A percentile compares a stretch with the other conserved stretches of the same genome.
phyloP scores from a whole-genome alignment of 345 rosid genomes.

The Eucalyptus virginea region DNA sequence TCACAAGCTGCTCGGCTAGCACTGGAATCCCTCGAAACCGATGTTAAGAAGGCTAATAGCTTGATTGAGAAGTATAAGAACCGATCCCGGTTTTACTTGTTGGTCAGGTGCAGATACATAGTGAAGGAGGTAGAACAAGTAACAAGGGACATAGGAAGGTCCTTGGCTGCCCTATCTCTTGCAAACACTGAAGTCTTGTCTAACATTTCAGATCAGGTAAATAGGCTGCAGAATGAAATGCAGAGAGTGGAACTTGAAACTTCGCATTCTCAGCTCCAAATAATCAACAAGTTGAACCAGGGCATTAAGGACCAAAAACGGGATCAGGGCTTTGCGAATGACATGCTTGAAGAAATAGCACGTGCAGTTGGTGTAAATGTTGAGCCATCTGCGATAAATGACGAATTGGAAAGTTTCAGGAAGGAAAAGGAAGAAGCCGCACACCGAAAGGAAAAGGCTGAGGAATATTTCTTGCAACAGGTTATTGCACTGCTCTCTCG shows the following conservation, averaged over 20 bases:
- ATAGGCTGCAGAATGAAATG: conserved; percentile 60
- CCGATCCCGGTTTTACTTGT: conserved; percentile 44
- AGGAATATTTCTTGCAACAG: conserved; percentile 54
- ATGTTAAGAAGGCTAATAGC: conserved; percentile 47
- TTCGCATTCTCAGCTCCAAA: conserved; percentile 41
- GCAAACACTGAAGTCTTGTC: conserved; percentile 44
- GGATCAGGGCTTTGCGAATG: conserved; percentile 55
- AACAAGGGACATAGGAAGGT: conserved; percentile 53
- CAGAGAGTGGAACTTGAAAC: conserved; percentile 51
- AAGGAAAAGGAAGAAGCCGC: conserved; percentile 62
- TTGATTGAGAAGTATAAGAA: conserved; percentile 50
- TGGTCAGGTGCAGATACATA: conserved; percentile 44
- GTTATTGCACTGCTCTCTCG: conserved; percentile 61
- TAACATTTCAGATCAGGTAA: conserved; percentile 42
- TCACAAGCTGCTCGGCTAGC: conserved; percentile 47
- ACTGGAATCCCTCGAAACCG: conserved; percentile 40
- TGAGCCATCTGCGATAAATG: conserved; percentile 58
- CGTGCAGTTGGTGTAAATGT: conserved; percentile 58
- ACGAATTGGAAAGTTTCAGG: conserved; percentile 49
- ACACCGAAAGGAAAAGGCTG: conserved; percentile 47
- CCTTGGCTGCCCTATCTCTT: conserved; percentile 41
- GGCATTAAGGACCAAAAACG: conserved; percentile 50
- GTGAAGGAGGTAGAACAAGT: conserved; percentile 55
- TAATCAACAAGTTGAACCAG: conserved; percentile 40
- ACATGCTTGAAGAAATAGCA: conserved; percentile 56